phyloP scores from a whole-genome alignment of 257 asterid species.

The Handroanthus guayacan region DNA sequence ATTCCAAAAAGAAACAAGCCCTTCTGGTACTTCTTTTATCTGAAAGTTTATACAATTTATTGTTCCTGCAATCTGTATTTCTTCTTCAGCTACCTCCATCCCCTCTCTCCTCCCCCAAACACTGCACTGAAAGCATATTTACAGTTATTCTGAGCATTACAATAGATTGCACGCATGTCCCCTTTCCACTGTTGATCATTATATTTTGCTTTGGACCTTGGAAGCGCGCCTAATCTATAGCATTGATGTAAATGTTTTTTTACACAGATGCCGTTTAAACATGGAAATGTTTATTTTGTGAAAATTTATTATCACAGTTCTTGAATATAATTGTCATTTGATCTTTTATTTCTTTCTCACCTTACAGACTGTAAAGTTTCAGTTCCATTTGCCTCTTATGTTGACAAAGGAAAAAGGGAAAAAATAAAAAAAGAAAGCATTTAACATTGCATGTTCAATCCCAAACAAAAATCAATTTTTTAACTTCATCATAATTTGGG shows the following conservation, averaged over 20 bases:
- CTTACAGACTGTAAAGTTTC: conserved; percentile 1
- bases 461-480: conserved; percentile 4
- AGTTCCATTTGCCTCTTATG: conserved; percentile 1
- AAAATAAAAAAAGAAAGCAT: background rate
- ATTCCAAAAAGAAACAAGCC: conserved; percentile 90
- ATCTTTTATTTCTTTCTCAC: conserved; percentile 15
- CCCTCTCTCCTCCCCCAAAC: conserved; percentile 12
- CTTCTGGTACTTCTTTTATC: conserved; percentile 70
- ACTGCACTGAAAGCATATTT: conserved; percentile 21
- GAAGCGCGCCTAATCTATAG: conserved; percentile 22
- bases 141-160: conserved; percentile 27
- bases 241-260: conserved; percentile 1
- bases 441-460: conserved; percentile 19
- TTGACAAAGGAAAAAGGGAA: background rate
- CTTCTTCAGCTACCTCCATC: conserved; percentile 25
- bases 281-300: background rate
- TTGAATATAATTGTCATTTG: background rate
- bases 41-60: conserved; percentile 38
- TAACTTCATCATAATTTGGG: conserved; percentile 7
- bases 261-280: conserved; percentile 9
- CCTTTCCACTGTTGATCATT: background rate
- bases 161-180: conserved; percentile 18
- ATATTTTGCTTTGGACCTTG: background rate
- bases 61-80: conserved; percentile 30
- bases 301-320: conserved; percentile 26